Percentiles rank a stretch among this genome's conserved stretches.
phyloP scores from a whole-genome alignment of 2,329 filamentous ascomycete genomes.

The Calcarisporium arbuscula region DNA sequence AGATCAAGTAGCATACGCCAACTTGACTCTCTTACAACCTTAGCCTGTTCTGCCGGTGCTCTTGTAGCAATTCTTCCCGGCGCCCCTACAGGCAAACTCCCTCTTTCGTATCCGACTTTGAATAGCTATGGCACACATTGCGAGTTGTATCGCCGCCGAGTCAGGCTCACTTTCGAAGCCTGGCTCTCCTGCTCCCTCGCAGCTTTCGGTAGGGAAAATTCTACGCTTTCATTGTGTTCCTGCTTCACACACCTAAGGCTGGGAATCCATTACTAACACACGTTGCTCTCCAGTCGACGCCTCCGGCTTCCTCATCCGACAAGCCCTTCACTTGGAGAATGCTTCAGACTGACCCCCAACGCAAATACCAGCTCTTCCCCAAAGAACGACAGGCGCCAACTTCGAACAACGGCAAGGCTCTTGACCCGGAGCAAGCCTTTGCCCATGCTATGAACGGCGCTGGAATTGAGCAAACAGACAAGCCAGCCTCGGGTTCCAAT shows the following conservation, averaged over 20 bases:
- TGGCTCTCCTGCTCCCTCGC: slow-evolving; percentile 37
- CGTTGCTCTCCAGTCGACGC: slow-evolving; percentile 14
- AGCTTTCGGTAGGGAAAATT: slow-evolving; percentile 34
- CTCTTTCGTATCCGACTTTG: too few relatives aligned
- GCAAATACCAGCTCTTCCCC: slow-evolving; percentile 58
- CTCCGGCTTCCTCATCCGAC: slow-evolving; percentile 27
- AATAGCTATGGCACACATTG: slow-evolving; percentile 60
- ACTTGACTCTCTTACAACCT: too few relatives aligned
- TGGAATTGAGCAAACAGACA: slow-evolving; percentile 35
- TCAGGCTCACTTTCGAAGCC: slow-evolving; percentile 45
- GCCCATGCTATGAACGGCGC: slow-evolving; percentile 34
- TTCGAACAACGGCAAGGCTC: slow-evolving; percentile 34
- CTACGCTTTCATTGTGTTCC: not conserved
- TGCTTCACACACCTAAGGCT: not conserved
- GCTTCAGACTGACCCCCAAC: slow-evolving; percentile 43
- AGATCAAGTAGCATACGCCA: too few relatives aligned
- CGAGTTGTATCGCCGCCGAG: slow-evolving; percentile 50
- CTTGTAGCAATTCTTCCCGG: too few relatives aligned
- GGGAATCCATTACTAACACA: not conserved
- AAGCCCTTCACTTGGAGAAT: slow-evolving; percentile 53
- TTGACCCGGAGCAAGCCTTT: slow-evolving; percentile 45
- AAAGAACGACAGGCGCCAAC: slow-evolving; percentile 40
- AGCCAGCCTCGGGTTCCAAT: slow-evolving; percentile 26
- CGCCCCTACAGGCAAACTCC: too few relatives aligned
- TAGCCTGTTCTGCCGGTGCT: too few relatives aligned